Conservation (phyloP, 2,329 filamentous ascomycete species). For the Fusarium sp. region DNA sequence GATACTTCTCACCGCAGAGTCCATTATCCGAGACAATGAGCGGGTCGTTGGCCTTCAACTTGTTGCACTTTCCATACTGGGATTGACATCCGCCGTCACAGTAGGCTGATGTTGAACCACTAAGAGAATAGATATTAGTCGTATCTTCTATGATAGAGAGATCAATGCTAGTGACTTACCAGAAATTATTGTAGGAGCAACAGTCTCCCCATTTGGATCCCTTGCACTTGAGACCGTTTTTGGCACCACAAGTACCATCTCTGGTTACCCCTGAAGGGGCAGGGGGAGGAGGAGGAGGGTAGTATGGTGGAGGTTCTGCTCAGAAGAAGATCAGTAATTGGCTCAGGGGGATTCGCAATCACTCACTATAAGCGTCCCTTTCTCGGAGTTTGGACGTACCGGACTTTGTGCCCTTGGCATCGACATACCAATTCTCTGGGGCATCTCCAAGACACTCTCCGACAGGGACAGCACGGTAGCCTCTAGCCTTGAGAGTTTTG, state of each 20-base stretch:
- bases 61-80: constrained; percentile 48
- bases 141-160: too few species aligned
- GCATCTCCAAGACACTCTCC: constrained; percentile 67
- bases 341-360: not conserved
- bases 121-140: not conserved
- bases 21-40: constrained; percentile 35
- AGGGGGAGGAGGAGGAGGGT: not conserved
- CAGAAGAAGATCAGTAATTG: not conserved
- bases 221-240: constrained; percentile 46
- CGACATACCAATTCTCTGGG: constrained; percentile 62
- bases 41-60: constrained; percentile 15
- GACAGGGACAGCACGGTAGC: constrained; percentile 62
- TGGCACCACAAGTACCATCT: constrained; percentile 51
- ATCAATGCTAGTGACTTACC: constrained; percentile 40
- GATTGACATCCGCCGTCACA: constrained; percentile 49
- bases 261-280: constrained; percentile 18
- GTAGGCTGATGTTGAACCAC: constrained; percentile 31
- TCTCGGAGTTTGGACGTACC: constrained; percentile 37
- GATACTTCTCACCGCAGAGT: constrained; percentile 33
- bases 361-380: constrained; percentile 1
- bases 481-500: constrained; percentile 52
- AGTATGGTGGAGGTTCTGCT: constrained; percentile 1
- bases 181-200: constrained; percentile 52
- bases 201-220: constrained; percentile 51
- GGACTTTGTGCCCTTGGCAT: constrained; percentile 29